phyloP scores from a whole-genome alignment of 495 filamentous ascomycete genomes.

The Aspergillus taichungensis region DNA sequence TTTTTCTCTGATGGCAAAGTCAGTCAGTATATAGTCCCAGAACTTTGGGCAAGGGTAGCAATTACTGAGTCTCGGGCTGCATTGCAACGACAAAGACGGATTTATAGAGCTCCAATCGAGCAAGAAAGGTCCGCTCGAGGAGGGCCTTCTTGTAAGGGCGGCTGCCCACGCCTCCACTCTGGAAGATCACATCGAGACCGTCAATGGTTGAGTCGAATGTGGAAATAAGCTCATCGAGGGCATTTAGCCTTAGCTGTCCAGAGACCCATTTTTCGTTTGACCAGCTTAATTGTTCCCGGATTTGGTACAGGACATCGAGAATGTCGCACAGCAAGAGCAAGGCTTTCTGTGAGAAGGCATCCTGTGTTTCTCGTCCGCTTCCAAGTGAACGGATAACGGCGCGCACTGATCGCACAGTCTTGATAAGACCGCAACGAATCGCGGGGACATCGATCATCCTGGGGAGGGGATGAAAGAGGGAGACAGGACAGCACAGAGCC shows the following conservation, averaged over 20 bases:
- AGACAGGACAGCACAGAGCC: neutral
- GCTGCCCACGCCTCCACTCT: slow-evolving; percentile 23
- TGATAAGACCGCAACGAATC: no score
- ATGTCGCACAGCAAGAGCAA: slow-evolving; percentile 15
- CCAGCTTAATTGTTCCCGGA: slow-evolving; percentile 20
- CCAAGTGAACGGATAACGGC: slow-evolving; percentile 15
- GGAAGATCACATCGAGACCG: slow-evolving; percentile 23
- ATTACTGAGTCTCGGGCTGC: no score
- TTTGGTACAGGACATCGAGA: slow-evolving; percentile 14
- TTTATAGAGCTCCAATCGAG: slow-evolving; percentile 25
- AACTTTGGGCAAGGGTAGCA: no score
- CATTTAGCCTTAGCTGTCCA: slow-evolving; percentile 8
- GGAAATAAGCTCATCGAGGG: slow-evolving; percentile 14
- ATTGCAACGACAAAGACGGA: no score
- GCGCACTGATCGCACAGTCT: slow-evolving; percentile 10
- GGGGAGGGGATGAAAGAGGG: neutral
- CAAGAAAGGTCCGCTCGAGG: slow-evolving; percentile 19
- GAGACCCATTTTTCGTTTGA: slow-evolving; percentile 21
- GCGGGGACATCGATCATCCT: no score
- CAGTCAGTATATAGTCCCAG: no score
- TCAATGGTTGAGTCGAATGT: slow-evolving; percentile 17
- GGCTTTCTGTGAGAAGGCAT: slow-evolving; percentile 10
- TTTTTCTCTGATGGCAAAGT: no score
- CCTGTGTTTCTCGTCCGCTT: slow-evolving; percentile 12
- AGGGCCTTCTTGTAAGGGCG: slow-evolving; percentile 19